These are phyloP conservation scores for Phlyctochytrium bullatum DNA, from an alignment of 192 early-diverging fungal species.

Conservation along the genomic window DNA sequence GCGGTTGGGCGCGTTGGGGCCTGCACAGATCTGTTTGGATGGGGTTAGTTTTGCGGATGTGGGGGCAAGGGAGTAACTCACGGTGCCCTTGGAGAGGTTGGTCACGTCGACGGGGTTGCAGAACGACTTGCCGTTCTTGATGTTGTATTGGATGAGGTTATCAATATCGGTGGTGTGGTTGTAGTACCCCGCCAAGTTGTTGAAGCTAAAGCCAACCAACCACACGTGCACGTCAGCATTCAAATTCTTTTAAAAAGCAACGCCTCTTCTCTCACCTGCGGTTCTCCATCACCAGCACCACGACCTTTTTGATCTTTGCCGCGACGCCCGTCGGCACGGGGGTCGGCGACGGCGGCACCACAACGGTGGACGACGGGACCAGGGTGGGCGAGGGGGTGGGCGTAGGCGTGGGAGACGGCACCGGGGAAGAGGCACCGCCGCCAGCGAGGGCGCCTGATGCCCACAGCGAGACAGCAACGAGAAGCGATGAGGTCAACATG, in stretches of 20 bases:
- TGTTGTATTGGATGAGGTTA: slow-evolving; percentile 10
- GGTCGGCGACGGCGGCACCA: background rate
- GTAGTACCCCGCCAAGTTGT: slow-evolving; percentile 16
- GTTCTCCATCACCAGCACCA: background rate
- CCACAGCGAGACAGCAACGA: no score
- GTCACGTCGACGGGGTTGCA: slow-evolving; percentile 12
- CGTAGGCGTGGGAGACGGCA: no score
- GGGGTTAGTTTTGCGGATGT: background rate
- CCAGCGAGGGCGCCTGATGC: no score
- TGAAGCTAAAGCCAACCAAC: no score
- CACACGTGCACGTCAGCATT: no score
- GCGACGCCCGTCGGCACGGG: background rate
- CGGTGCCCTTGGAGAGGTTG: background rate
- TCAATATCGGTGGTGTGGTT: slow-evolving; percentile 16
- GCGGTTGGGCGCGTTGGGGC: background rate
- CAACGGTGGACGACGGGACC: background rate
- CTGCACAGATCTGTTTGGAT: slow-evolving; percentile 1
- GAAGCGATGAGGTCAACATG: no score
- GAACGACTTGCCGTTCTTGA: background rate
- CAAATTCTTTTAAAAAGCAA: no score
- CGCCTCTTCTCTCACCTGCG: background rate
- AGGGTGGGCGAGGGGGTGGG: background rate
- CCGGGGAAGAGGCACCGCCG: no score
- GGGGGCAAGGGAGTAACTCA: background rate
- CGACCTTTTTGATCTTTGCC: background rate